These are phyloP conservation scores for Pelargonium citronellum DNA, from an alignment of 441 rosid species.

Conservation along the genomic window DNA sequence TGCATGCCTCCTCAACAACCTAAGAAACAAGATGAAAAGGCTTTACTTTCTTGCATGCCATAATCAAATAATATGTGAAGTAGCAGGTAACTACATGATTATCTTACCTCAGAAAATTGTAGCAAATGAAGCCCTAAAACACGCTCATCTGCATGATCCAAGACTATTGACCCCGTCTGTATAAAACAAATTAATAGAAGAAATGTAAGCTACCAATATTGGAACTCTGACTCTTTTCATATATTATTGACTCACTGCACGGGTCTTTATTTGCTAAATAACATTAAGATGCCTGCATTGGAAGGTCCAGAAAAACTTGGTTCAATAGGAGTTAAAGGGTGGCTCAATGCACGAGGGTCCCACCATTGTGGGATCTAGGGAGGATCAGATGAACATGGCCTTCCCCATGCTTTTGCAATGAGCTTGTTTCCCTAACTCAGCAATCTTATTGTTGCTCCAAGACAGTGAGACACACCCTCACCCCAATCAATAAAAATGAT, in stretches of 20 bases:
- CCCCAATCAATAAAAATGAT: too few relatives aligned
- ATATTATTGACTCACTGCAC: not conserved
- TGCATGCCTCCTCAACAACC: constrained; percentile 76
- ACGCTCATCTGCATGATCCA: constrained; percentile 63
- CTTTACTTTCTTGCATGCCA: not conserved
- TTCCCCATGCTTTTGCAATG: too few relatives aligned
- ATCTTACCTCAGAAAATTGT: constrained; percentile 61
- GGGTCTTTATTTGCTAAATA: not conserved
- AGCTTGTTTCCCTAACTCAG: too few relatives aligned
- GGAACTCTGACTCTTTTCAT: not conserved
- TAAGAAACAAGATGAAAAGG: constrained; percentile 16
- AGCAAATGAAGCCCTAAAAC: constrained; percentile 67
- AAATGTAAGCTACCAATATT: not conserved
- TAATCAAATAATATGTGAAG: constrained; percentile 1
- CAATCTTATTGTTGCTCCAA: too few relatives aligned
- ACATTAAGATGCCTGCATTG: not conserved
- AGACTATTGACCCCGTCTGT: constrained; percentile 45
- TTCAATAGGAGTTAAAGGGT: too few relatives aligned
- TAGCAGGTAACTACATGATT: not conserved
- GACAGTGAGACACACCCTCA: too few relatives aligned
- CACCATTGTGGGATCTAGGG: too few relatives aligned
- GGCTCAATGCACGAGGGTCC: too few relatives aligned
- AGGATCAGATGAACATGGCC: too few relatives aligned
- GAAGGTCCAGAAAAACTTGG: not conserved
- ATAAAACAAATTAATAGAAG: constrained; percentile 16